Percentiles rank a stretch among this genome's conserved stretches.
Evolutionary conservation across 2,329 filamentous ascomycete genomes (phyloP).

Genomic region (Alternaria sp.): DNA sequence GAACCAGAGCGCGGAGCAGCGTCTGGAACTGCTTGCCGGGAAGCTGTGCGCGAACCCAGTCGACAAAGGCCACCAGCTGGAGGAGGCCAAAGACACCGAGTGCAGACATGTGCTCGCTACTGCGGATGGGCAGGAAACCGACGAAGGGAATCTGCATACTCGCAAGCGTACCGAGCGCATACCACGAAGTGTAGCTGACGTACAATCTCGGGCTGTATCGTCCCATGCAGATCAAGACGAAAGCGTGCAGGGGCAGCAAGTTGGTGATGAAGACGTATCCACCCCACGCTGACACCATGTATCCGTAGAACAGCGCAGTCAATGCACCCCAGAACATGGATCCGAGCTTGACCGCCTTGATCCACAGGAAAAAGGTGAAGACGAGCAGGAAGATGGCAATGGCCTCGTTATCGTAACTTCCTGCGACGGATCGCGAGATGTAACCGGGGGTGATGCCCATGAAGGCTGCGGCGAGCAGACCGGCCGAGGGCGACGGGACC

Average conservation of each 20-base stretch:
- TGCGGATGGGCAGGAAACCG: slow-evolving; percentile 93
- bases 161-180: slow-evolving; percentile 90
- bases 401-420: slow-evolving; percentile 99
- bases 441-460: slow-evolving; percentile 98
- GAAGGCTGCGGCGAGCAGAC: slow-evolving; percentile 90
- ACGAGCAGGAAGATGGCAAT: slow-evolving; percentile 99
- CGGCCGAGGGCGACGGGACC: slow-evolving; percentile 92
- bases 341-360: slow-evolving; percentile 95
- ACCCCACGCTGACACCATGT: slow-evolving; percentile 99
- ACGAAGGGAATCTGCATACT: slow-evolving; percentile 99
- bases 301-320: slow-evolving; percentile 95
- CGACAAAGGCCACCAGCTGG: slow-evolving; percentile 89
- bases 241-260: slow-evolving; percentile 89
- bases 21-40: slow-evolving; percentile 94
- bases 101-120: slow-evolving; percentile 98
- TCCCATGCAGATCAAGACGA: slow-evolving; percentile 96
- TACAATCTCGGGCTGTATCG: slow-evolving; percentile 93
- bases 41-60: slow-evolving; percentile 86
- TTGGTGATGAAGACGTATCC: slow-evolving; percentile 99
- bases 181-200: slow-evolving; percentile 98
- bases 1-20: slow-evolving; percentile 77
- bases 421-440: slow-evolving; percentile 95
- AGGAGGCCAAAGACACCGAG: slow-evolving; percentile 94
- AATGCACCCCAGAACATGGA: slow-evolving; percentile 96
- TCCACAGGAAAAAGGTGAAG: slow-evolving; percentile 98